A percentile compares a stretch with the other conserved stretches of the same genome.
Evolutionary conservation across 345 rosid genomes (phyloP).

Genomic region (Eucalyptus microcorys): DNA sequence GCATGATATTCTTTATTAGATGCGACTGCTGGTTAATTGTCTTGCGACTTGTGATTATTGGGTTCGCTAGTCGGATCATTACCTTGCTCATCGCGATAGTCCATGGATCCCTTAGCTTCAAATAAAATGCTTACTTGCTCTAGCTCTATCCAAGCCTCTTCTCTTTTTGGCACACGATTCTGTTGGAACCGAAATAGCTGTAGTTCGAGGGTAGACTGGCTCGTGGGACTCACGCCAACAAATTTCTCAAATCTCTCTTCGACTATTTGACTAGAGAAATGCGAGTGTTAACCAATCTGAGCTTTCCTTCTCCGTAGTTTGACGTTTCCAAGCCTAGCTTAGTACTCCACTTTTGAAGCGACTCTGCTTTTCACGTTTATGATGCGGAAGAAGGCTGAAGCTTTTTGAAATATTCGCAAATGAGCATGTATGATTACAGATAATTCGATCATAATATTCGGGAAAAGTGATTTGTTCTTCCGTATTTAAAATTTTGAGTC

Average conservation of each 20-base stretch:
- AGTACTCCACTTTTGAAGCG: not conserved
- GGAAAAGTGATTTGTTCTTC: not conserved
- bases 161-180: not conserved
- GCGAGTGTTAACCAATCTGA: not conserved
- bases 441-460: not conserved
- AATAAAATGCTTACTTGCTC: not conserved
- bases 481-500: not conserved
- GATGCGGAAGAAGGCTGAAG: not conserved
- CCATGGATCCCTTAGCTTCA: not conserved
- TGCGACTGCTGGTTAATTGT: not conserved
- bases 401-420: not conserved
- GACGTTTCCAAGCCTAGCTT: not conserved
- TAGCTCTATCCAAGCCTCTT: not conserved
- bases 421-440: not conserved
- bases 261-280: not conserved
- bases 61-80: not conserved
- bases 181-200: not conserved
- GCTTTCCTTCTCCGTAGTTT: not conserved
- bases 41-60: not conserved
- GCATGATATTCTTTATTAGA: not conserved
- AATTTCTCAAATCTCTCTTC: not conserved
- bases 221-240: accelerated
- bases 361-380: not conserved
- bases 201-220: not conserved
- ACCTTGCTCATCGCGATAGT: not conserved